Evolutionary conservation across 495 filamentous ascomycete genomes (phyloP).

Genomic region (Alectoria sarmentosa): DNA sequence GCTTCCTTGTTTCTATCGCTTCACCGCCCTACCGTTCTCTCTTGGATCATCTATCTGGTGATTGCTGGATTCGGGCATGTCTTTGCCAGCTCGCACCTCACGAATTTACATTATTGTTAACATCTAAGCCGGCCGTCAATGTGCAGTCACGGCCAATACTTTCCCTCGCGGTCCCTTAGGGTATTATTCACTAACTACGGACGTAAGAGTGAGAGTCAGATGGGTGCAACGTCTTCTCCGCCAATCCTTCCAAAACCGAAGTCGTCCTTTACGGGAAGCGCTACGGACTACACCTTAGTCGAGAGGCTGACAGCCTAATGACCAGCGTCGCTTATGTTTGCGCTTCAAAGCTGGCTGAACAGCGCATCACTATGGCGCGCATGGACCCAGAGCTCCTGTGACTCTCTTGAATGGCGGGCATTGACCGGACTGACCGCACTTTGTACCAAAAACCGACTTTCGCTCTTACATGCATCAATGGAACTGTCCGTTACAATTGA

Average conservation of each 20-base stretch:
- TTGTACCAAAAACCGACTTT: conserved; percentile 2
- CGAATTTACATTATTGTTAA: not conserved
- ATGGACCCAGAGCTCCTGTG: conserved; percentile 15
- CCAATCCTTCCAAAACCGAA: conserved; percentile 4
- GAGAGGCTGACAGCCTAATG: conserved; percentile 10
- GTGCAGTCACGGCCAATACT: not conserved
- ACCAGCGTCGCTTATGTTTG: conserved; percentile 17
- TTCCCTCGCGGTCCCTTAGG: not conserved
- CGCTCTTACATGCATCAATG: not conserved
- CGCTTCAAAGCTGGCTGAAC: conserved; percentile 12
- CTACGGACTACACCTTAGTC: conserved; percentile 7
- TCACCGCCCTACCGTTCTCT: not conserved
- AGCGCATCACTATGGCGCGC: conserved; percentile 15
- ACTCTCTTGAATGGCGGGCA: conserved; percentile 9
- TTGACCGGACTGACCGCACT: conserved; percentile 1
- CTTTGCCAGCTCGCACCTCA: not conserved
- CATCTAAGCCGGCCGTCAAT: not conserved
- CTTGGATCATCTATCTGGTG: not conserved
- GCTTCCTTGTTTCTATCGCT: conserved; percentile 3
- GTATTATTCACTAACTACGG: not conserved
- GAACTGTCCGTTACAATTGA: not conserved
- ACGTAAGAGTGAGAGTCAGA: not conserved
- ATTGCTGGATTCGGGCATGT: not conserved
- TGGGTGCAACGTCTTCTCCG: not conserved
- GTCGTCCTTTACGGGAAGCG: not conserved